Percentiles rank a stretch among this genome's conserved stretches.
Conservation (phyloP, 1,284 basidiomycete genomes). For the Malassezia pachydermatis region DNA sequence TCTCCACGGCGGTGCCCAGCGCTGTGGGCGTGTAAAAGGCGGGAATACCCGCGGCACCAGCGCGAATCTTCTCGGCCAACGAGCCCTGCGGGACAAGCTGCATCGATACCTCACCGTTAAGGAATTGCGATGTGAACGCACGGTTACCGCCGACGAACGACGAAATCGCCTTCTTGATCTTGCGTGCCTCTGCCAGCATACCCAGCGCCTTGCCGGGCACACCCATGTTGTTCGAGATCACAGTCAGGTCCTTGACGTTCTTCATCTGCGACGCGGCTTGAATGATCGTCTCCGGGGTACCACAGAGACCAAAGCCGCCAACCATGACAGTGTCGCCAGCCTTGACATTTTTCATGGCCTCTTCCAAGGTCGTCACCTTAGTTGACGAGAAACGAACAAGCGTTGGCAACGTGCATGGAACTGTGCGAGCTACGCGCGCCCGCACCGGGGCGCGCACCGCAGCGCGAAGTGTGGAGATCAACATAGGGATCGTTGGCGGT, state of each 20-base stretch:
- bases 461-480: conserved; percentile 11
- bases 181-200: conserved; percentile 28
- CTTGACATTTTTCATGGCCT: conserved; percentile 39
- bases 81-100: conserved; percentile 52
- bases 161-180: conserved; percentile 38
- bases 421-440: no score
- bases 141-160: conserved; percentile 47
- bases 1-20: conserved; percentile 49
- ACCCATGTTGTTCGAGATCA: conserved; percentile 46
- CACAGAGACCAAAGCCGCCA: conserved; percentile 45
- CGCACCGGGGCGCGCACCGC: conserved; percentile 6
- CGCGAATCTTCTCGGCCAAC: conserved; percentile 77
- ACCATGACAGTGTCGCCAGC: conserved; percentile 34
- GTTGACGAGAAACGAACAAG: not conserved
- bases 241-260: conserved; percentile 33
- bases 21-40: conserved; percentile 94
- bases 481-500: not conserved
- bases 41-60: conserved; percentile 86
- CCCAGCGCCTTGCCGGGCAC: conserved; percentile 36
- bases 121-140: conserved; percentile 39
- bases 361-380: conserved; percentile 34
- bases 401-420: no score
- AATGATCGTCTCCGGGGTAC: conserved; percentile 45
- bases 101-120: conserved; percentile 36
- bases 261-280: conserved; percentile 27